phyloP scores from a whole-genome alignment of 345 rosid species.

The Brassica napus region DNA sequence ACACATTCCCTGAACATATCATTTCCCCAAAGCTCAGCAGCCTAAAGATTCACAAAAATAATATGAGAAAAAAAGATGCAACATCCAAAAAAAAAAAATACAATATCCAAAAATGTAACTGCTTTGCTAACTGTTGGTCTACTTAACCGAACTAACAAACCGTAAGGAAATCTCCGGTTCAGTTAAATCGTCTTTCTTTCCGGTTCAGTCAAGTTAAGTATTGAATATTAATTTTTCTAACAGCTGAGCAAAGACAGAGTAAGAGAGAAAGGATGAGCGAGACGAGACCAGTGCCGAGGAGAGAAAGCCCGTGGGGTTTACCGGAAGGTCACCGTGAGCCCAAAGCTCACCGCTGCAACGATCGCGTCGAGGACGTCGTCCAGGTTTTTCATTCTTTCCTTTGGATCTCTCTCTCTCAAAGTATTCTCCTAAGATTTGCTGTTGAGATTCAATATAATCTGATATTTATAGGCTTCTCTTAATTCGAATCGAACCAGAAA shows the following conservation, averaged over 20 bases:
- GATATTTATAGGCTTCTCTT: no score
- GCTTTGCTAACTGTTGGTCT: neutral
- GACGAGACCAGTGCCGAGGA: constrained; percentile 89
- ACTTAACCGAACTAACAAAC: neutral
- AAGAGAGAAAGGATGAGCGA: constrained; percentile 47
- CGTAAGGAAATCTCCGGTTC: neutral
- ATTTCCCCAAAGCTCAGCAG: neutral
- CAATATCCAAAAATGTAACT: neutral
- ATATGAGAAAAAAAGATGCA: neutral
- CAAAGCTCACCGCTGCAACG: constrained; percentile 92
- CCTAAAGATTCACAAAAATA: neutral
- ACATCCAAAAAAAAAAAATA: no score
- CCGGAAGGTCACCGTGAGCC: constrained; percentile 78
- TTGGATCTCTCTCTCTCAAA: no score
- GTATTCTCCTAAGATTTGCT: no score
- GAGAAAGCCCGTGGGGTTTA: constrained; percentile 92
- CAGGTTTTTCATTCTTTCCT: constrained; percentile 47
- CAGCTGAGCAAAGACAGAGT: no score
- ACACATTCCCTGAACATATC: neutral
- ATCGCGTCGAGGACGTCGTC: constrained; percentile 87
- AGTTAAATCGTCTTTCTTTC: neutral
- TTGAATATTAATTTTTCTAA: no score
- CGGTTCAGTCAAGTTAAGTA: neutral
- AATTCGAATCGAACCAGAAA: constrained; percentile 3
- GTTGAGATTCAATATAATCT: neutral